These are phyloP conservation scores for Coemansia sp. DNA, from an alignment of 192 early-diverging fungal genomes.

Conservation along the genomic window DNA sequence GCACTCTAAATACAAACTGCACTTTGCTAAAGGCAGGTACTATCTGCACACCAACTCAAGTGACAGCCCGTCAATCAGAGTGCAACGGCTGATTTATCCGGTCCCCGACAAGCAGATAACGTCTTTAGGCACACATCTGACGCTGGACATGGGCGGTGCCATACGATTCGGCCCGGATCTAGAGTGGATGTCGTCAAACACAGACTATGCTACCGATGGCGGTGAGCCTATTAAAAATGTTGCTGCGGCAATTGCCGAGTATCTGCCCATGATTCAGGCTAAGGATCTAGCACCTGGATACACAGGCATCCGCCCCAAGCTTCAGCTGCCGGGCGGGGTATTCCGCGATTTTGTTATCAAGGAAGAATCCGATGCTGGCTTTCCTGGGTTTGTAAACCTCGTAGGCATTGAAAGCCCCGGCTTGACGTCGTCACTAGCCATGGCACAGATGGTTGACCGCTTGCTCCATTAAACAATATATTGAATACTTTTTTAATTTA, in stretches of 20 bases:
- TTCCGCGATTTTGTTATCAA: slow-evolving; percentile 79
- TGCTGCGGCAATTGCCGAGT: slow-evolving; percentile 63
- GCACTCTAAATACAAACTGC: slow-evolving; percentile 55
- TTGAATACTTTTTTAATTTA: not conserved
- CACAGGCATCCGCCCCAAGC: slow-evolving; percentile 83
- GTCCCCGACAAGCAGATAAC: slow-evolving; percentile 71
- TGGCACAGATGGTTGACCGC: slow-evolving; percentile 55
- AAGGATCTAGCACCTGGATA: slow-evolving; percentile 69
- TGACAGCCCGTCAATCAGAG: slow-evolving; percentile 17
- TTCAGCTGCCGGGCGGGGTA: slow-evolving; percentile 66
- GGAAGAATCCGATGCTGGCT: slow-evolving; percentile 53
- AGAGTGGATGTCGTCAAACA: slow-evolving; percentile 56
- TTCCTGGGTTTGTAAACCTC: slow-evolving; percentile 69
- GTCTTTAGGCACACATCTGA: slow-evolving; percentile 76
- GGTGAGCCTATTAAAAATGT: slow-evolving; percentile 26
- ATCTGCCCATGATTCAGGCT: slow-evolving; percentile 61
- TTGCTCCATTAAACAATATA: slow-evolving; percentile 4
- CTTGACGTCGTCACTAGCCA: slow-evolving; percentile 77
- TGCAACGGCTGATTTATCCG: slow-evolving; percentile 77
- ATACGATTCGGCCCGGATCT: slow-evolving; percentile 83
- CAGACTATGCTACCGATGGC: slow-evolving; percentile 62
- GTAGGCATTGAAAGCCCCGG: slow-evolving; percentile 87
- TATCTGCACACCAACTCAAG: slow-evolving; percentile 56
- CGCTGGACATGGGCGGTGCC: slow-evolving; percentile 71
- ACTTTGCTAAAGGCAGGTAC: slow-evolving; percentile 82